These are phyloP conservation scores for Trichoderma asperelloides DNA, from an alignment of 495 filamentous ascomycete species.

Conservation along the genomic window DNA sequence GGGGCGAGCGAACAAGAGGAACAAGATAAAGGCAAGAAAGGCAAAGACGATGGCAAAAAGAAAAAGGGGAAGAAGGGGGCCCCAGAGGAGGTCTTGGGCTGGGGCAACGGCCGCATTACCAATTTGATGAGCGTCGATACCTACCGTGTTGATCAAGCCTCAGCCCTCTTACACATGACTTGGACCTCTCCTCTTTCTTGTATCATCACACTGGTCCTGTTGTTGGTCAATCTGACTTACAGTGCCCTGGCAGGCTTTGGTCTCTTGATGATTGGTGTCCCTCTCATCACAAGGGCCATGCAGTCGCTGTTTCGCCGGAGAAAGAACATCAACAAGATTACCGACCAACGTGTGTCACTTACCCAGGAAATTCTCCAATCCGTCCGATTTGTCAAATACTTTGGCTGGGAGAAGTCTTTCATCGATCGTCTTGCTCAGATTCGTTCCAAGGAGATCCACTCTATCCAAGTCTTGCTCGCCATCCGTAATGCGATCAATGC, in stretches of 20 bases:
- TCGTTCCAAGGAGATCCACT: constrained; percentile 61
- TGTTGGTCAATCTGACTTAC: constrained; percentile 79
- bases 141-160: constrained; percentile 78
- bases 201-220: constrained; percentile 64
- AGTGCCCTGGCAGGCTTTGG: constrained; percentile 83
- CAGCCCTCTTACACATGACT: constrained; percentile 77
- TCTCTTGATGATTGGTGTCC: constrained; percentile 67
- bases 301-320: constrained; percentile 60
- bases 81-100: constrained; percentile 57
- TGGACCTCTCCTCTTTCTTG: constrained; percentile 79
- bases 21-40: constrained; percentile 1
- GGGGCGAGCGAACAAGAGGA: constrained; percentile 18
- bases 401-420: constrained; percentile 89
- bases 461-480: constrained; percentile 69
- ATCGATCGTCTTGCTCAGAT: constrained; percentile 64
- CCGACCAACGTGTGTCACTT: constrained; percentile 79
- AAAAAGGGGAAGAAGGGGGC: constrained; percentile 23
- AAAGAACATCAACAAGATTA: constrained; percentile 78
- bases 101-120: constrained; percentile 83
- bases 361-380: constrained; percentile 89
- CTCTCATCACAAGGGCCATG: constrained; percentile 64
- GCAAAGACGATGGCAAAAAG: not conserved
- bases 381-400: constrained; percentile 91
- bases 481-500: constrained; percentile 81
- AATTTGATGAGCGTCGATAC: constrained; percentile 93